These are phyloP conservation scores for Vigna nakashimae DNA, from an alignment of 306 rosid genomes.

Conservation along the genomic window DNA sequence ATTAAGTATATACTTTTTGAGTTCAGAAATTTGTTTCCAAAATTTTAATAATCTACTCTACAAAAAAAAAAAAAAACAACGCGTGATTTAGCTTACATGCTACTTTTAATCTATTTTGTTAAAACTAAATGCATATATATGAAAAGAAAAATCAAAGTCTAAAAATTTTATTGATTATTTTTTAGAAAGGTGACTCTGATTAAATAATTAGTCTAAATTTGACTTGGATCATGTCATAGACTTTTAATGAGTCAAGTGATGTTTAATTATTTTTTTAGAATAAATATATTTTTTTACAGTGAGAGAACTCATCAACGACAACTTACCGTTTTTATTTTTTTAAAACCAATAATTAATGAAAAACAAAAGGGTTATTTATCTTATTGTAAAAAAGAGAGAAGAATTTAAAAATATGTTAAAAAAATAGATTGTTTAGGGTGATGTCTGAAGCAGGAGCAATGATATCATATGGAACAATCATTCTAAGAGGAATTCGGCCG, in stretches of 20 bases:
- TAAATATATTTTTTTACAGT: neutral
- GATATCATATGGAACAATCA: neutral
- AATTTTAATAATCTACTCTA: too few species aligned
- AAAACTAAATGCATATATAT: neutral
- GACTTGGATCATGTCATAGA: neutral
- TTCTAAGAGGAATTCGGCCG: slow-evolving; percentile 9
- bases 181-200: neutral
- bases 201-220: neutral
- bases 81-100: neutral
- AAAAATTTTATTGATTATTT: neutral
- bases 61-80: too few species aligned
- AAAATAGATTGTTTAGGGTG: slow-evolving; percentile 5
- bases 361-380: neutral
- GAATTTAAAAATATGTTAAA: neutral
- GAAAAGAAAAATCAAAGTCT: neutral
- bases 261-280: too few species aligned
- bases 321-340: neutral
- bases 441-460: neutral
- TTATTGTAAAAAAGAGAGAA: neutral
- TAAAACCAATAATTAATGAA: neutral
- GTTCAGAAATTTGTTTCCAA: too few species aligned
- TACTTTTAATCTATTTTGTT: neutral
- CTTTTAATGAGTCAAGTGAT: neutral
- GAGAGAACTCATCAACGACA: neutral
- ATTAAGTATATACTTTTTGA: too few species aligned